These are phyloP conservation scores for Gentiana macrophylla DNA, from an alignment of 257 asterid species.

Conservation along the genomic window DNA sequence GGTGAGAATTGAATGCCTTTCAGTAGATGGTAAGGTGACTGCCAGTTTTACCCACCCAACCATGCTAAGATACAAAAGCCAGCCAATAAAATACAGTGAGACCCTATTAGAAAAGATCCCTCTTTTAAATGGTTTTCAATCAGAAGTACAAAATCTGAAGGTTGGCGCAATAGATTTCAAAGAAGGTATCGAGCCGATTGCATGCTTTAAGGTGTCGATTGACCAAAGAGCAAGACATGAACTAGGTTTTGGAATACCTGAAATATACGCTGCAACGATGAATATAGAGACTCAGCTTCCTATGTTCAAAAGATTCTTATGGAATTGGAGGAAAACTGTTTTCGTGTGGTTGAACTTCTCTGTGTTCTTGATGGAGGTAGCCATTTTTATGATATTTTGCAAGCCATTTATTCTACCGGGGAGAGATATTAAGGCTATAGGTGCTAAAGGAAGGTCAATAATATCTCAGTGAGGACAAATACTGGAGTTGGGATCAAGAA, in stretches of 20 bases:
- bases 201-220: conserved; percentile 29
- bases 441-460: conserved; percentile 14
- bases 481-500: not conserved
- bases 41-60: conserved; percentile 35
- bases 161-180: conserved; percentile 22
- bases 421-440: conserved; percentile 6
- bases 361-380: conserved; percentile 17
- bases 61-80: conserved; percentile 47
- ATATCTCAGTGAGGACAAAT: conserved; percentile 12
- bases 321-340: conserved; percentile 43
- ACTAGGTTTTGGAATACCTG: conserved; percentile 46
- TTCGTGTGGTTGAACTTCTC: conserved; percentile 41
- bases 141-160: conserved; percentile 39
- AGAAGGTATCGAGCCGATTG: conserved; percentile 31
- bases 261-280: conserved; percentile 35
- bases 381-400: conserved; percentile 17
- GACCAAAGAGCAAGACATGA: conserved; percentile 45
- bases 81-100: conserved; percentile 21
- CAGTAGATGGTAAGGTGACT: conserved; percentile 28
- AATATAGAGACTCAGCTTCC: conserved; percentile 40
- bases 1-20: conserved; percentile 49
- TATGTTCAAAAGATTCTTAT: conserved; percentile 21
- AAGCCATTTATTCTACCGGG: conserved; percentile 31
- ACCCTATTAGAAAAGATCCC: conserved; percentile 35
- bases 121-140: conserved; percentile 39